Conservation (phyloP, 805 yeast genomes). For the Scheffersomyces ergatensis region DNA sequence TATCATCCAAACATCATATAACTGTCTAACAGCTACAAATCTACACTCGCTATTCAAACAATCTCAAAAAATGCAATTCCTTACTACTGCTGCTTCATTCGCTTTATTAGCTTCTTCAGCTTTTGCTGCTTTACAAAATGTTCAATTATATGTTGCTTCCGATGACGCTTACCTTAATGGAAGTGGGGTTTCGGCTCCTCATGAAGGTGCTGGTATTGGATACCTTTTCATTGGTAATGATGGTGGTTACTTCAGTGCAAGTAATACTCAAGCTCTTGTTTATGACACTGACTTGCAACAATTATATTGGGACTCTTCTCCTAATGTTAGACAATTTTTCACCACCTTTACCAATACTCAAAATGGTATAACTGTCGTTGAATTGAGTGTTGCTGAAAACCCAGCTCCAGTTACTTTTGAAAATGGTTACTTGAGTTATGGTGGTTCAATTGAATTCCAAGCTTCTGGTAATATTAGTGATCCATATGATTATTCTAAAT, state of each 20-base stretch:
- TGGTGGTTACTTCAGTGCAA: slow-evolving; percentile 7
- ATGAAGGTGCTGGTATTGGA: slow-evolving; percentile 46
- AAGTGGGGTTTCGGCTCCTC: slow-evolving; percentile 24
- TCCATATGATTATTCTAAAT: slow-evolving; percentile 23
- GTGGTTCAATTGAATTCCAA: slow-evolving; percentile 17
- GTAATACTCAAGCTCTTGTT: not conserved
- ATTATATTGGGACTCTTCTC: not conserved
- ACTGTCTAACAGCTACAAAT: too few relatives aligned
- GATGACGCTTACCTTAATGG: slow-evolving; percentile 23
- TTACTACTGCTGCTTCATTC: slow-evolving; percentile 1
- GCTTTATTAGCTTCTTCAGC: slow-evolving; percentile 6
- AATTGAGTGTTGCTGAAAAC: slow-evolving; percentile 5
- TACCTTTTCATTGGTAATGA: slow-evolving; percentile 30
- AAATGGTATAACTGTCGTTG: slow-evolving; percentile 7
- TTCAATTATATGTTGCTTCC: slow-evolving; percentile 21
- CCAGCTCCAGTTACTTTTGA: slow-evolving; percentile 8
- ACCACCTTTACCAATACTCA: slow-evolving; percentile 2
- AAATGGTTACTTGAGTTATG: slow-evolving; percentile 12
- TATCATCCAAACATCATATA: too few relatives aligned
- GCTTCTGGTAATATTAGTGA: slow-evolving; percentile 27
- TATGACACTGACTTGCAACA: not conserved
- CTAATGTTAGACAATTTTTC: slow-evolving; percentile 1
- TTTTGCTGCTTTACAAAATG: slow-evolving; percentile 7
- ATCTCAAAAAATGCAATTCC: not conserved
- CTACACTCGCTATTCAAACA: not conserved